Percentiles rank a stretch among this genome's conserved stretches.
phyloP scores from a whole-genome alignment of 2,329 filamentous ascomycete species.

The Drechmeria coniospora region DNA sequence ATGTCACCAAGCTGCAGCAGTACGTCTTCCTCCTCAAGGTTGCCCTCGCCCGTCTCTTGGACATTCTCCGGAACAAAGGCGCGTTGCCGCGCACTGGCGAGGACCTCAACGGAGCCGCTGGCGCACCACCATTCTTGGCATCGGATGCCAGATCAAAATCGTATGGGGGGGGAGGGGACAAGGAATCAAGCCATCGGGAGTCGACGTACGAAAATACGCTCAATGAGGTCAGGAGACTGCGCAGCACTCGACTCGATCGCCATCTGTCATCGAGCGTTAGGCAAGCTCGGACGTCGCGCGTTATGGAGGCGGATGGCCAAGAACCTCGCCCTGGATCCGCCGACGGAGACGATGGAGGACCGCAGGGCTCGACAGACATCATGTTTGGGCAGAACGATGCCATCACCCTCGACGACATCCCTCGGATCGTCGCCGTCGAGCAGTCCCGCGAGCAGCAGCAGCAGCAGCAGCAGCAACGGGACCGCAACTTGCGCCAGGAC shows the following conservation, averaged over 20 bases:
- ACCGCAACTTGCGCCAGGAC: constrained; percentile 37
- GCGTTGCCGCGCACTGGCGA: constrained; percentile 67
- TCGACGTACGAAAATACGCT: constrained; percentile 90
- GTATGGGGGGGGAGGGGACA: constrained; percentile 41
- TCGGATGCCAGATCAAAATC: constrained; percentile 61
- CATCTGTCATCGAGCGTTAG: constrained; percentile 86
- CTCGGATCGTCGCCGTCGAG: constrained; percentile 86
- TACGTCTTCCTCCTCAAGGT: constrained; percentile 89
- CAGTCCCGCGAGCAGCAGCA: constrained; percentile 85
- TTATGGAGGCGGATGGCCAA: constrained; percentile 51
- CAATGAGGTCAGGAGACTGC: constrained; percentile 80
- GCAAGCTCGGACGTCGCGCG: constrained; percentile 76
- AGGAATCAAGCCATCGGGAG: constrained; percentile 41
- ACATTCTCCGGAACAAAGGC: constrained; percentile 71
- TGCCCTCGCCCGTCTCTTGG: constrained; percentile 74
- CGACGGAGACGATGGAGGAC: constrained; percentile 38
- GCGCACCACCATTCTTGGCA: constrained; percentile 28
- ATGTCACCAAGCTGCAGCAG: constrained; percentile 76
- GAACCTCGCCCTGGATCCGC: constrained; percentile 64
- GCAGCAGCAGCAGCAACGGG: too few species aligned
- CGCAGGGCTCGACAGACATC: constrained; percentile 50
- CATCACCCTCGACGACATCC: constrained; percentile 89
- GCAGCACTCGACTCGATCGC: constrained; percentile 87
- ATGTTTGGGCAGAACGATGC: constrained; percentile 86
- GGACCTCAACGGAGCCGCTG: constrained; percentile 18